Base-by-base conservation (phyloP, 345 rosid genomes). In the Lepidium sativum region DNA sequence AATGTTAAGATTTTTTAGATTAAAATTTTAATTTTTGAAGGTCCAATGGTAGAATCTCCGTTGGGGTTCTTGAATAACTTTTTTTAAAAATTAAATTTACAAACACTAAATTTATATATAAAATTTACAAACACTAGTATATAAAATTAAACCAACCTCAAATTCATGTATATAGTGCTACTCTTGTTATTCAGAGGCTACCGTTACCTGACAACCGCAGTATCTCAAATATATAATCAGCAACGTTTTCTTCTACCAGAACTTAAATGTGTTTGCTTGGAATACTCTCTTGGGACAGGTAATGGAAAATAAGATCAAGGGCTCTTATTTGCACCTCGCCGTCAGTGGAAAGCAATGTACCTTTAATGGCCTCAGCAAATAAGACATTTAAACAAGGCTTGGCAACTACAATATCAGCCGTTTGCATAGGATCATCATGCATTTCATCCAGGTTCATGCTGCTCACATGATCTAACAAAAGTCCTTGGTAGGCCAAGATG, bases 281-380 rank as follows among this genome's bases (percentile, higher is more conserved):
- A 60, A 53, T 71, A 49, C 77, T 73, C 68, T 81, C 86, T 55
- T 69, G 59, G n/a, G 87, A 82, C 68, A 86, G 50, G 61, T 80
- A 87, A 65, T 81, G 77, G 71, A 78, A 80, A 25, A 90, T 69
- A 35, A 90, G 89, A 76, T 86, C 86, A 56, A 94, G 71, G 23
- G 91, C 40, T 73, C 84, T 81, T 71, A 75, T 74, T 71, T 88
- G 97, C 63, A 90, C 84, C 77, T 87, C 86, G 54, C 79, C 77
- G 47, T 94, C 95, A 34, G 97, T 74, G 58, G 99, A 94, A 80
- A 90, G 97, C 78, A 94, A 71, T 15, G 96, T 85, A n/a, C 92
- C 91, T 83, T 94, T 90, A 48, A 94, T 75, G 59, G 96, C 92
- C 71, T 90, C 97, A 21, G 95, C 78, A 78, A 94, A 86, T 71